A percentile compares a stretch with the other conserved stretches of the same genome.
Conservation (phyloP, 2,329 filamentous ascomycete species). For the Truncatella angustata region DNA sequence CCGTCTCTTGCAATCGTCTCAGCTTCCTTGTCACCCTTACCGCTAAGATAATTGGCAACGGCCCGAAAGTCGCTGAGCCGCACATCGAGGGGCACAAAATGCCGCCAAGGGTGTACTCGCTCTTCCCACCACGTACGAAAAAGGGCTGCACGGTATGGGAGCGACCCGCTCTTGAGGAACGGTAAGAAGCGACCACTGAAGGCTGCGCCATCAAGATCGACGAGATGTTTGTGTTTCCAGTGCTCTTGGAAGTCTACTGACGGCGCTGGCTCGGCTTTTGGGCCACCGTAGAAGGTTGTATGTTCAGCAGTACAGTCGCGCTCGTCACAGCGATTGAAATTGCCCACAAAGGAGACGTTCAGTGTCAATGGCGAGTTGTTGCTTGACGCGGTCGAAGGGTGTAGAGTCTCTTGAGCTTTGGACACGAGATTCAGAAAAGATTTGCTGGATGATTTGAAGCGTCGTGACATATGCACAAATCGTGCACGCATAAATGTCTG, state of each 20-base stretch:
- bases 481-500: constrained; percentile 58
- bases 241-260: constrained; percentile 32
- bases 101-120: constrained; percentile 58
- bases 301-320: constrained; percentile 31
- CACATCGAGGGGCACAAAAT: constrained; percentile 62
- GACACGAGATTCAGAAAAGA: constrained; percentile 13
- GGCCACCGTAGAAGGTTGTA: constrained; percentile 29
- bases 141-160: constrained; percentile 58
- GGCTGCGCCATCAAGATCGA: constrained; percentile 57
- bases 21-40: constrained; percentile 31
- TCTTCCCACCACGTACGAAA: constrained; percentile 66
- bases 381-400: constrained; percentile 13
- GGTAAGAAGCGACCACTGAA: constrained; percentile 48
- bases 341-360: constrained; percentile 39
- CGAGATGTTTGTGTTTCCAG: constrained; percentile 50
- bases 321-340: constrained; percentile 30
- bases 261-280: constrained; percentile 17
- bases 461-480: constrained; percentile 53
- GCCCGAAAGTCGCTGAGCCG: constrained; percentile 24
- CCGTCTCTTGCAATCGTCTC: constrained; percentile 51
- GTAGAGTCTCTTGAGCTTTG: constrained; percentile 26
- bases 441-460: constrained; percentile 9
- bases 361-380: constrained; percentile 14
- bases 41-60: constrained; percentile 26
- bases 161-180: constrained; percentile 49